Evolutionary conservation across 1,284 basidiomycete genomes (phyloP), one percentile per base, ranked within the genome.

Genomic region (Cryptococcus neoformans): DNA sequence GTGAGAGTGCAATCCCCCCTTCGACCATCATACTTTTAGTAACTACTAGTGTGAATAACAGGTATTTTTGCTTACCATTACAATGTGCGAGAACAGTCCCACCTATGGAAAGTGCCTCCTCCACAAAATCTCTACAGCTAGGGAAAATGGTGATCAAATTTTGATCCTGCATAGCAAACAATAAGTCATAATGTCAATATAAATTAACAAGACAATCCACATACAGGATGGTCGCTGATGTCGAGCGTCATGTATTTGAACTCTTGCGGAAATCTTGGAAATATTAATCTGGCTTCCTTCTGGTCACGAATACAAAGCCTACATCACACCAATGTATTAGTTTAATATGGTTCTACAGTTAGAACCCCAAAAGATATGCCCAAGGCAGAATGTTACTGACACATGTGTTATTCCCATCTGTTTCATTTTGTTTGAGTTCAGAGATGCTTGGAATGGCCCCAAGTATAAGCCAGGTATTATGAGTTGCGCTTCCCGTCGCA

Each of bases 401-500:
- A 97, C 89, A 72, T 96, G 92, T 1, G 92, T 92, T 60, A 96
- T 84, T 0, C 83, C 81, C 38, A 88, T 81, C 1, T 74, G 75
- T 54, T 82, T 78, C 35, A 97, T 83, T 3, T 82, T 83, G 14
- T 85, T 82, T 14, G 90, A 77, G 4, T 88, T 87, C 67, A 90
- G 91, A 2, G 90, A 90, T 3, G 88, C 87, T 65, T 92, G 88
- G 65, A 93, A 91, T 1, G 92, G 92, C 0, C 93, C 93, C 1
- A 96, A 84, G 46, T 85, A 83, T 44, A 97, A 83, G 9, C 85
- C 85, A 2, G 90, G 90, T 0, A 95, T 80, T 65, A 96, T 92
- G 75, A 92, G 86, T 78, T 97, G 93, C 63, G 91, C 92, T 70
- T 94, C 87, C 46, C 92, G 80, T 44, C 93, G 83, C 93, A 96